Conservation (phyloP, 352 stramenopile genomes). For the Elongisporangium undulatum region DNA sequence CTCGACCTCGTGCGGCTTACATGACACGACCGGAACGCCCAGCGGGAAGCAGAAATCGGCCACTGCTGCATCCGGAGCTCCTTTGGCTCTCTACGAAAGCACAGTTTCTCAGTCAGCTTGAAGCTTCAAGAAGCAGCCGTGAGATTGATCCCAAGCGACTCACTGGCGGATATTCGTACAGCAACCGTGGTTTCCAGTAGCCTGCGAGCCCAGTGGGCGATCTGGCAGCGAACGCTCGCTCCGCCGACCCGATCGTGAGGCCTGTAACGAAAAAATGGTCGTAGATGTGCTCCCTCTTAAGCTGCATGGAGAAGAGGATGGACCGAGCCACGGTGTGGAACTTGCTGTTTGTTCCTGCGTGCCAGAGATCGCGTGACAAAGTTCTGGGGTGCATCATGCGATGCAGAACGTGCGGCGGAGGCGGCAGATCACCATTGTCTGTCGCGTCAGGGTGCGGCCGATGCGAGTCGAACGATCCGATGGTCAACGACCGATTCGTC, state of each 20-base stretch:
- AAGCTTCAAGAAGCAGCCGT: conserved; percentile 2
- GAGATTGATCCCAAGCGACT: conserved; percentile 9
- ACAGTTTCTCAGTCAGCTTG: conserved; percentile 2
- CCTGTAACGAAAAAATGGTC: conserved; percentile 80
- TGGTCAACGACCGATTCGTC: conserved; percentile 50
- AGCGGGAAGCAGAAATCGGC: conserved; percentile 81
- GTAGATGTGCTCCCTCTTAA: conserved; percentile 80
- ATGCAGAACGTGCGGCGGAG: conserved; percentile 64
- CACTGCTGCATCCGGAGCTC: conserved; percentile 41
- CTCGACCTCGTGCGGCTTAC: conserved; percentile 44
- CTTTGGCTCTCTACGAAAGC: conserved; percentile 19
- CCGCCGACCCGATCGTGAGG: conserved; percentile 24
- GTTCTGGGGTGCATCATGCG: conserved; percentile 76
- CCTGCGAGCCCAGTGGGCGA: conserved; percentile 25
- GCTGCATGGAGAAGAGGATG: conserved; percentile 76
- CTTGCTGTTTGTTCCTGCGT: conserved; percentile 39
- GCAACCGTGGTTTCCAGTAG: conserved; percentile 70
- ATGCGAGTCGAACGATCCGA: conserved; percentile 21
- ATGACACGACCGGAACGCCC: conserved; percentile 59
- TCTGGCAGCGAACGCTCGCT: conserved; percentile 21
- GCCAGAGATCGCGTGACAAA: conserved; percentile 53
- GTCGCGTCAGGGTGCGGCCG: background rate
- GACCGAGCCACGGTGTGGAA: conserved; percentile 63
- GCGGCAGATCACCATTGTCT: conserved; percentile 12
- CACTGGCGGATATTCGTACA: conserved; percentile 68